Percentiles rank a stretch among this genome's conserved stretches.
These are phyloP conservation scores for Wickerhamiella hasegawae DNA, from an alignment of 805 yeast genomes.

Conservation along the genomic window DNA sequence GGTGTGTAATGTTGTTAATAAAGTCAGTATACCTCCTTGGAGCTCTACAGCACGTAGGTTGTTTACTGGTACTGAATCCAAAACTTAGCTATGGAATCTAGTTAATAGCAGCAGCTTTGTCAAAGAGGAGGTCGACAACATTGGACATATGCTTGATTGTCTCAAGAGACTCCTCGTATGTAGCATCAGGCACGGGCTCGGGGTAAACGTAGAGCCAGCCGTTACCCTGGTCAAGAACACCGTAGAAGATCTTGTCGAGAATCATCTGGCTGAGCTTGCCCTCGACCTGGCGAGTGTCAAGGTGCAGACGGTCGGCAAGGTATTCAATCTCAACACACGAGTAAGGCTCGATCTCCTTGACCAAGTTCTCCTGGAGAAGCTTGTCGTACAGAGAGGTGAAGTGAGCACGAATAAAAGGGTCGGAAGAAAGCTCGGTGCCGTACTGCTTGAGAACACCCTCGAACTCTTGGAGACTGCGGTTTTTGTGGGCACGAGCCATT, in stretches of 20 bases:
- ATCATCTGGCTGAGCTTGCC: constrained; percentile 94
- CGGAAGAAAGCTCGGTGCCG: constrained; percentile 58
- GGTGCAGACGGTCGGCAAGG: constrained; percentile 73
- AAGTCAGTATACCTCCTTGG: too few relatives aligned
- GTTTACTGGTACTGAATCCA: too few relatives aligned
- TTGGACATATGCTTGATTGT: constrained; percentile 73
- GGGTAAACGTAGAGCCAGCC: constrained; percentile 93
- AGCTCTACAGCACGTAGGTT: too few relatives aligned
- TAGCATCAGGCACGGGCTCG: constrained; percentile 73
- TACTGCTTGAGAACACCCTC: constrained; percentile 66
- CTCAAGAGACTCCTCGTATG: constrained; percentile 76
- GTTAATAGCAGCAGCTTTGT: constrained; percentile 65
- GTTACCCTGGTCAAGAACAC: constrained; percentile 94
- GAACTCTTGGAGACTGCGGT: constrained; percentile 81
- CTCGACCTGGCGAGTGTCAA: constrained; percentile 77
- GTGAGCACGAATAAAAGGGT: constrained; percentile 78
- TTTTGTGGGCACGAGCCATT: constrained; percentile 74
- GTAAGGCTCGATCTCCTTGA: constrained; percentile 91
- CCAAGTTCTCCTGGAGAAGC: constrained; percentile 77
- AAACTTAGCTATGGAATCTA: too few relatives aligned
- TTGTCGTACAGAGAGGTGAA: constrained; percentile 87
- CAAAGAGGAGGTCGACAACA: constrained; percentile 82
- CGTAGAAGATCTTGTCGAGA: constrained; percentile 84
- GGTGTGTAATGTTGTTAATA: too few relatives aligned
- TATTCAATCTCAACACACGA: constrained; percentile 89